Percentiles rank a stretch among this genome's conserved stretches.
phyloP scores from a whole-genome alignment of 331 rosid species.

The Dryas integrifolia region DNA sequence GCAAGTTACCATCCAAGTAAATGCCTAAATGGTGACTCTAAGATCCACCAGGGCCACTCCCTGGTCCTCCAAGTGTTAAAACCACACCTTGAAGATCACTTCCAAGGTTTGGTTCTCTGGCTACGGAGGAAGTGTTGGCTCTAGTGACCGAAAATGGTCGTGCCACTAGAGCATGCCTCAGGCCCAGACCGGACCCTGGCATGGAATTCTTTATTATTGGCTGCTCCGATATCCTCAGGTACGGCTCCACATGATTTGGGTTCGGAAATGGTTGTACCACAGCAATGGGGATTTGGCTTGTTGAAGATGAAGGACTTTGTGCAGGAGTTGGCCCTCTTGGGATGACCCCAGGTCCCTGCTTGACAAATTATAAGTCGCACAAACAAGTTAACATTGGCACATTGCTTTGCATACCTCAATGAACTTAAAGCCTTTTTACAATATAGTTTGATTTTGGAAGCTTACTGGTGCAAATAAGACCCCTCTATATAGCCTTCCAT shows the following conservation, averaged over 20 bases:
- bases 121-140: slow-evolving; percentile 24
- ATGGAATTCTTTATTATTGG: slow-evolving; percentile 23
- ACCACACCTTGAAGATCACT: slow-evolving; percentile 77
- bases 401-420: background rate
- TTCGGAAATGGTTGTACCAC: slow-evolving; percentile 33
- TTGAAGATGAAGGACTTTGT: slow-evolving; percentile 31
- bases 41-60: slow-evolving; percentile 41
- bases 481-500: slow-evolving; percentile 72
- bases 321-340: slow-evolving; percentile 35
- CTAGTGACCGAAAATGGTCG: slow-evolving; percentile 38
- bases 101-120: slow-evolving; percentile 50
- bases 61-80: slow-evolving; percentile 85
- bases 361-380: background rate
- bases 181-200: slow-evolving; percentile 32
- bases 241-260: slow-evolving; percentile 33
- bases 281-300: slow-evolving; percentile 20
- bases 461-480: slow-evolving; percentile 87
- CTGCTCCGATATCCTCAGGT: slow-evolving; percentile 32
- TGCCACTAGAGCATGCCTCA: slow-evolving; percentile 36
- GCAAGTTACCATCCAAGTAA: background rate
- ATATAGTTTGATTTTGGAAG: background rate
- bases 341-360: slow-evolving; percentile 46
- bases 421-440: background rate
- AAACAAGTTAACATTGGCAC: background rate
- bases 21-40: background rate